Evolutionary conservation across 139 green algal genomes (phyloP).

Genomic region (Auxenochlorella pyrenoidosa): DNA sequence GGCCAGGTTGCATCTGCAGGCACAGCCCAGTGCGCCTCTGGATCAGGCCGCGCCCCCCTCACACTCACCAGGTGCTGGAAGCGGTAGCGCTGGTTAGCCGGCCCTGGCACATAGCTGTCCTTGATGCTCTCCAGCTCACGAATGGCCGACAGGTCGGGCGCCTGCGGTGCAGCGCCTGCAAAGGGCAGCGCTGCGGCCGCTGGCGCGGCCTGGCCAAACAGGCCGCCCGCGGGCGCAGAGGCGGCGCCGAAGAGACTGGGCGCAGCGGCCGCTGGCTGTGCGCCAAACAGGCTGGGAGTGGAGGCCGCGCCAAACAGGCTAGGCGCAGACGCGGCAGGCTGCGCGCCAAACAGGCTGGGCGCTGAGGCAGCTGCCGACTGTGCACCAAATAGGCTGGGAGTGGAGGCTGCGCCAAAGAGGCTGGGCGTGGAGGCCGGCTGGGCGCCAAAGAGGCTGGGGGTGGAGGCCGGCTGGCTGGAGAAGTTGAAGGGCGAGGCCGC

Average conservation of each 20-base stretch:
- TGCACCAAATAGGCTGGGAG: neutral
- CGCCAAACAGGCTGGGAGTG: slow-evolving; percentile 35
- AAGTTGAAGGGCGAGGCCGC: slow-evolving; percentile 36
- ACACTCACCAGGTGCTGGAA: slow-evolving; percentile 66
- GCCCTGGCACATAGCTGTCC: slow-evolving; percentile 43
- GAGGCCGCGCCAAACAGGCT: slow-evolving; percentile 1
- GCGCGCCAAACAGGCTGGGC: slow-evolving; percentile 28
- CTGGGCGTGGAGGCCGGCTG: neutral
- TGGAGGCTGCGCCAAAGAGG: slow-evolving; percentile 24
- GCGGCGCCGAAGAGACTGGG: slow-evolving; percentile 34
- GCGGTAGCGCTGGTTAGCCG: slow-evolving; percentile 51
- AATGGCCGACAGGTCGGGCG: slow-evolving; percentile 45
- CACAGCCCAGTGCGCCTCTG: too few species aligned
- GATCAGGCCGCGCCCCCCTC: too few species aligned
- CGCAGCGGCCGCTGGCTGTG: neutral
- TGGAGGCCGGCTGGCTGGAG: neutral
- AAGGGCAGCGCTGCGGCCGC: neutral
- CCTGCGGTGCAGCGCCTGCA: slow-evolving; percentile 4
- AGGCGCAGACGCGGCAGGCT: neutral
- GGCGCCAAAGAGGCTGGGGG: neutral
- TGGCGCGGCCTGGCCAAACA: slow-evolving; percentile 27
- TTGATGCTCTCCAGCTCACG: slow-evolving; percentile 58
- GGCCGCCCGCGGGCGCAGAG: neutral
- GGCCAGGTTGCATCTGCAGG: too few species aligned
- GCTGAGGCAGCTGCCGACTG: neutral